These are phyloP conservation scores for Apophysomyces ossiformis DNA, from an alignment of 371 early-diverging fungal species.

Conservation along the genomic window DNA sequence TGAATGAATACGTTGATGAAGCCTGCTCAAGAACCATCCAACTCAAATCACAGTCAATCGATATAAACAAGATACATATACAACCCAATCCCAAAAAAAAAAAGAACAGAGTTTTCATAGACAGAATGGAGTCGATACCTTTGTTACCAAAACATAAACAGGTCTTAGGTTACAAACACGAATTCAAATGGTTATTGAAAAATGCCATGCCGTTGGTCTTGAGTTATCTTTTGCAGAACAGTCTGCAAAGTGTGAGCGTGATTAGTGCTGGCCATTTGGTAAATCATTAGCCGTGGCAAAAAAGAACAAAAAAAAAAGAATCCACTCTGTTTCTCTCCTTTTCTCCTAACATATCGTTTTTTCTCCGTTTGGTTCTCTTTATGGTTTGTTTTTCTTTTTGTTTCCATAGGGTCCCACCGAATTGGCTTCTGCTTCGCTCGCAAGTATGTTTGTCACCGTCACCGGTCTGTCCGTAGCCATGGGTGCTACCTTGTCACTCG, in stretches of 20 bases:
- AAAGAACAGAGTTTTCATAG: not conserved
- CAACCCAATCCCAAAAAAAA: not conserved
- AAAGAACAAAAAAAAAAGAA: too few species aligned
- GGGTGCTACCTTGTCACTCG: constrained; percentile 82
- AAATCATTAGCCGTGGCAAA: constrained; percentile 12
- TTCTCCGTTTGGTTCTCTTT: too few species aligned
- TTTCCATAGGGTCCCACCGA: constrained; percentile 55
- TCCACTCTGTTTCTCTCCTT: constrained; percentile 15
- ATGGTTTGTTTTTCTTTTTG: not conserved
- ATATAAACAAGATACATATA: not conserved
- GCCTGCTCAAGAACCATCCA: not conserved
- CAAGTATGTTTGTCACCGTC: constrained; percentile 83
- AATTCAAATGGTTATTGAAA: constrained; percentile 46
- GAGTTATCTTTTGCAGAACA: constrained; percentile 67
- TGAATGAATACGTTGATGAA: not conserved
- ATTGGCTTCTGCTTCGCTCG: constrained; percentile 78
- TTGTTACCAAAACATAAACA: constrained; percentile 11
- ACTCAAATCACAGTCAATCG: not conserved
- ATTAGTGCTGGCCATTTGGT: constrained; percentile 63
- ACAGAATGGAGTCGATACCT: constrained; percentile 1
- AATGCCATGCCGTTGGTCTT: constrained; percentile 59
- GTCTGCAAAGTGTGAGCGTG: constrained; percentile 61
- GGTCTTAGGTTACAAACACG: constrained; percentile 11
- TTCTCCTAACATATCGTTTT: not conserved
- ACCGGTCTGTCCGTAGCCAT: constrained; percentile 80